A percentile compares a stretch with the other conserved stretches of the same genome.
Conservation (phyloP, 345 rosid species). For the Rhodamnia rubescens region DNA sequence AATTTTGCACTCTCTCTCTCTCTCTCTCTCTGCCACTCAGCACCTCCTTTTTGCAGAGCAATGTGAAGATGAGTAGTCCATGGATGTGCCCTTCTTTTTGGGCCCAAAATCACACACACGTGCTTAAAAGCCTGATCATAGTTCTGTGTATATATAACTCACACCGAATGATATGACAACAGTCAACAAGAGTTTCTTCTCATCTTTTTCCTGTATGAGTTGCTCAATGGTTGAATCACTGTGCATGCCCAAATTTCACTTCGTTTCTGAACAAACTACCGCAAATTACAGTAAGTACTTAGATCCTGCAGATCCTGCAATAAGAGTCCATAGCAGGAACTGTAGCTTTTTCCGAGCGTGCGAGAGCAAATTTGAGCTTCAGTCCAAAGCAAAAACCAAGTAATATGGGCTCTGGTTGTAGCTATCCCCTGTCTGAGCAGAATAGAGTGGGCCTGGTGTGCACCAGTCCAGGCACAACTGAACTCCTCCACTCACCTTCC, state of each 20-base stretch:
- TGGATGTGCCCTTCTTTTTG: neutral
- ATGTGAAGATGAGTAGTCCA: neutral
- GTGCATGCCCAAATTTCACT: neutral
- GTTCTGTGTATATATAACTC: neutral
- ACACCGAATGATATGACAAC: neutral
- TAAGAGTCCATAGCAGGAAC: neutral
- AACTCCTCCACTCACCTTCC: neutral
- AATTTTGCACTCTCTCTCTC: neutral
- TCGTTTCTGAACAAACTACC: neutral
- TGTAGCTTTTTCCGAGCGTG: neutral
- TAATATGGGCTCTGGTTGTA: neutral
- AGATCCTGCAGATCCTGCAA: neutral
- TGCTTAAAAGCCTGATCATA: neutral
- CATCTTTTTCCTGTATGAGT: neutral
- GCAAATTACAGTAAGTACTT: neutral
- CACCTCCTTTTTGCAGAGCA: neutral
- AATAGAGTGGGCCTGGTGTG: neutral
- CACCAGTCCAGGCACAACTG: neutral
- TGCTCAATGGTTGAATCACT: neutral
- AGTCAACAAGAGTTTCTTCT: neutral
- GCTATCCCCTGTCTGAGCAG: neutral
- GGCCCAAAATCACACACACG: neutral
- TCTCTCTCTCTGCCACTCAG: neutral
- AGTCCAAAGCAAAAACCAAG: neutral
- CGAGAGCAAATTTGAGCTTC: neutral